Conservation (phyloP, 768 basidiomycete genomes). For the Coprinopsis marcescibilis region DNA sequence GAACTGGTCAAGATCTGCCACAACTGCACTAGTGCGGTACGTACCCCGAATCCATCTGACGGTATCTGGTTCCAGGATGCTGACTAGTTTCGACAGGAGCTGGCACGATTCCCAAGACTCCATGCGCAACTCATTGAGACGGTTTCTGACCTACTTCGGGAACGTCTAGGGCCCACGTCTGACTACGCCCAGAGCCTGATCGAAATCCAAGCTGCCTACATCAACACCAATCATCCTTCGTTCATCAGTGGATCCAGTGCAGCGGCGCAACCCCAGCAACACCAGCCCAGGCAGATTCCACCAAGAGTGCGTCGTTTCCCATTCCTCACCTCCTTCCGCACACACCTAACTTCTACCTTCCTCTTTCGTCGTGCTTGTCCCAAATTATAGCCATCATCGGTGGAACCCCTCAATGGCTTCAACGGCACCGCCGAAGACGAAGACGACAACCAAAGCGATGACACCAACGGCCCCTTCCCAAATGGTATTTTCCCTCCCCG, state of each 20-base stretch:
- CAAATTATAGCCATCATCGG: slow-evolving; percentile 53
- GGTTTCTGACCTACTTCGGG: slow-evolving; percentile 92
- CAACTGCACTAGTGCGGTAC: slow-evolving; percentile 87
- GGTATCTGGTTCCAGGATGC: background rate
- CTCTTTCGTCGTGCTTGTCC: background rate
- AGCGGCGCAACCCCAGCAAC: slow-evolving; percentile 29
- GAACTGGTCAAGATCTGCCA: slow-evolving; percentile 99
- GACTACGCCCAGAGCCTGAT: slow-evolving; percentile 96
- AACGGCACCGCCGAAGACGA: slow-evolving; percentile 41
- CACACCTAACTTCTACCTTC: slow-evolving; percentile 14
- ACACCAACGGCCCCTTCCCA: slow-evolving; percentile 41
- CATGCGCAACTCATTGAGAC: slow-evolving; percentile 94
- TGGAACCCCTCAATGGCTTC: slow-evolving; percentile 57
- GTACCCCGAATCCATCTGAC: slow-evolving; percentile 18
- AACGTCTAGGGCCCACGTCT: slow-evolving; percentile 92
- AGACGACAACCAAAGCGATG: slow-evolving; percentile 57
- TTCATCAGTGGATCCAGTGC: slow-evolving; percentile 79
- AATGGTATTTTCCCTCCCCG: slow-evolving; percentile 51
- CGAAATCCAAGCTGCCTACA: slow-evolving; percentile 96
- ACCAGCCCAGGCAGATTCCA: slow-evolving; percentile 22
- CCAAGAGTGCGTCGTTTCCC: slow-evolving; percentile 44
- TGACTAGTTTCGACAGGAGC: slow-evolving; percentile 53
- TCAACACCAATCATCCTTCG: slow-evolving; percentile 97
- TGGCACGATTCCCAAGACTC: slow-evolving; percentile 90
- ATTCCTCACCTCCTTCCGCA: background rate